Evolutionary conservation across 345 rosid genomes (phyloP).

Genomic region (Brassica napus): DNA sequence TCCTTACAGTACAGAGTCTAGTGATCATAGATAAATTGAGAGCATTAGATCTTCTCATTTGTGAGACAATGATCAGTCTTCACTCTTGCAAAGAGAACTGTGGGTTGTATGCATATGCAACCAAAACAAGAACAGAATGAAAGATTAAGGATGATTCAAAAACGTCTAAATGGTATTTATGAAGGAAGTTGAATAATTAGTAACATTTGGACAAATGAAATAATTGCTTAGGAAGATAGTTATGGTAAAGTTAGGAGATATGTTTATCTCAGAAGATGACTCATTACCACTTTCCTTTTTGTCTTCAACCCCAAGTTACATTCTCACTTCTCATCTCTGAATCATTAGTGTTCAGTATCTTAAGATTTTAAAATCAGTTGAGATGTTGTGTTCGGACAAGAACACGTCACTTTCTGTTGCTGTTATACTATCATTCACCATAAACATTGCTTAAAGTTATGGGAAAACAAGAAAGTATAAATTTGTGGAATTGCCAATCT

Average conservation of each 20-base stretch:
- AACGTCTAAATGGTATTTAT: too few species aligned
- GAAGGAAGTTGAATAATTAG: too few species aligned
- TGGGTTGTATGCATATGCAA: too few species aligned
- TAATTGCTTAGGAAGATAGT: slow-evolving; percentile 21
- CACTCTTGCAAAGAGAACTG: too few species aligned
- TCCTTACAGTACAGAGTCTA: too few species aligned
- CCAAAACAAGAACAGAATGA: too few species aligned
- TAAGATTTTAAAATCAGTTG: slow-evolving; percentile 33
- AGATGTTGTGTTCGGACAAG: slow-evolving; percentile 49
- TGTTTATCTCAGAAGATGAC: slow-evolving; percentile 34
- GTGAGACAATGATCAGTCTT: too few species aligned
- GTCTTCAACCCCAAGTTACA: slow-evolving; percentile 32
- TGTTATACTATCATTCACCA: slow-evolving; percentile 34
- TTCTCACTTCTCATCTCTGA: not conserved
- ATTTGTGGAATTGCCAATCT: too few species aligned
- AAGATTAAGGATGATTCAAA: too few species aligned
- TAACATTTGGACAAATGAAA: not conserved
- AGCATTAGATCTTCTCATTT: too few species aligned
- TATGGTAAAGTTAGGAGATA: slow-evolving; percentile 34
- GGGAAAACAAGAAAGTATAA: slow-evolving; percentile 41
- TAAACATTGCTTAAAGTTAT: slow-evolving; percentile 66
- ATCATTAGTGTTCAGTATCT: not conserved
- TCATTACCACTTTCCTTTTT: slow-evolving; percentile 7
- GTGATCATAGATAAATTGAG: too few species aligned
- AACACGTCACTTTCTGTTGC: slow-evolving; percentile 38